Percentiles rank a stretch among this genome's conserved stretches.
Conservation (phyloP, 371 early-diverging fungal species). For the Thermomucor indicae-seudaticae region DNA sequence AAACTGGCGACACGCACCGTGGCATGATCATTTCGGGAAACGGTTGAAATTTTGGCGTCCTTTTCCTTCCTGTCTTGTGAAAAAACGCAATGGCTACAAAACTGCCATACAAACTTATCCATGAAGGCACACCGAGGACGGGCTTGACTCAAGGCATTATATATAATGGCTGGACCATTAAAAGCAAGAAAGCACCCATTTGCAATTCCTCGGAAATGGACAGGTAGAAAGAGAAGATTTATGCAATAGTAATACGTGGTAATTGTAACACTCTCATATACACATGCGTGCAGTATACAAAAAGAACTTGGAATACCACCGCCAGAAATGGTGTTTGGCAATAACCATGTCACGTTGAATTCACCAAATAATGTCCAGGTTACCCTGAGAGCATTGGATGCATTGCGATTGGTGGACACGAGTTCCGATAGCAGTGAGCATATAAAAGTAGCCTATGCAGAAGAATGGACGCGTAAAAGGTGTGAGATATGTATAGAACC, state of each 20-base stretch:
- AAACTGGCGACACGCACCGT: too few species aligned
- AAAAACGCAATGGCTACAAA: too few species aligned
- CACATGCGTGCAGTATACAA: slow-evolving; percentile 32
- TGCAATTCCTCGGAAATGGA: slow-evolving; percentile 70
- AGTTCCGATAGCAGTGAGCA: slow-evolving; percentile 54
- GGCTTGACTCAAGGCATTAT: slow-evolving; percentile 50
- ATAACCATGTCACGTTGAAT: slow-evolving; percentile 58
- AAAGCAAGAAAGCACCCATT: slow-evolving; percentile 64
- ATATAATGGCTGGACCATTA: slow-evolving; percentile 62
- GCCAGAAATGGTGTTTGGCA: slow-evolving; percentile 96
- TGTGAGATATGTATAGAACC: too few species aligned
- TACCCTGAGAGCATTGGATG: slow-evolving; percentile 69
- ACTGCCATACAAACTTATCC: slow-evolving; percentile 19
- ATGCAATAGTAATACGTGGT: background rate
- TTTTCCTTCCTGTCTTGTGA: too few species aligned
- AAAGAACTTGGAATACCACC: slow-evolving; percentile 69
- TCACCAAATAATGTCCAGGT: slow-evolving; percentile 45
- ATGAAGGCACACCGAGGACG: slow-evolving; percentile 27
- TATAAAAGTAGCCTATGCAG: slow-evolving; percentile 81
- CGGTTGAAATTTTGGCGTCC: too few species aligned
- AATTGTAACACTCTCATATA: background rate
- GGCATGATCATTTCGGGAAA: too few species aligned
- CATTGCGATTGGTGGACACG: slow-evolving; percentile 68
- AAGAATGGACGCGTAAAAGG: slow-evolving; percentile 81
- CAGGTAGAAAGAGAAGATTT: slow-evolving; percentile 30